A percentile compares a stretch with the other conserved stretches of the same genome.
Conservation (phyloP, 441 rosid species). For the Lepidium campestre region DNA sequence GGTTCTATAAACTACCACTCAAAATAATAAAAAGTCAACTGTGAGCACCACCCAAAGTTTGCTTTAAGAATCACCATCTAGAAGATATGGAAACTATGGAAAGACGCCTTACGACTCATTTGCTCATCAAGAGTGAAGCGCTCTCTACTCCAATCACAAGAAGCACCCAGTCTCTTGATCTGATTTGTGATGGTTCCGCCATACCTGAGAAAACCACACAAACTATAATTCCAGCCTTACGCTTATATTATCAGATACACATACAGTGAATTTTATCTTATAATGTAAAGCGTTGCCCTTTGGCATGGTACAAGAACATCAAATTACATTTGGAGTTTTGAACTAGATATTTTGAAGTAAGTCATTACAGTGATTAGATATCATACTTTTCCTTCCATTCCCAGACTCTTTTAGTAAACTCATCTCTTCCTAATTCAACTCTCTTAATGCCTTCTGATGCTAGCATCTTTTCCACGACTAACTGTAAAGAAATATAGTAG, state of each 20-base stretch:
- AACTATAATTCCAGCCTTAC: slow-evolving; percentile 15
- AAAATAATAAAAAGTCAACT: background rate
- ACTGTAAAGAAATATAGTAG: slow-evolving; percentile 39
- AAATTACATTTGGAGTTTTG: background rate
- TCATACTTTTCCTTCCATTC: slow-evolving; percentile 96
- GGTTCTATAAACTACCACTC: slow-evolving; percentile 1
- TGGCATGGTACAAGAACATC: background rate
- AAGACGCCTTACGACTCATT: slow-evolving; percentile 93
- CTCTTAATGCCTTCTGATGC: slow-evolving; percentile 90
- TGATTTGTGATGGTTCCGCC: slow-evolving; percentile 95
- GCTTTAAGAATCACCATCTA: slow-evolving; percentile 8
- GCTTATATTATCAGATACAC: background rate
- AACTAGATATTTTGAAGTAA: background rate
- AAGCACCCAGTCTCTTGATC: slow-evolving; percentile 96
- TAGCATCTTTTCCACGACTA: slow-evolving; percentile 97
- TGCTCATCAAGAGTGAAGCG: slow-evolving; percentile 94
- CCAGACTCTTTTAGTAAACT: slow-evolving; percentile 91
- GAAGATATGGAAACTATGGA: slow-evolving; percentile 28
- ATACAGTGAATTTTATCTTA: background rate
- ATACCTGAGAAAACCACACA: slow-evolving; percentile 47
- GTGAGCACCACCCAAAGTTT: background rate
- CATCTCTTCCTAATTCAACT: slow-evolving; percentile 76
- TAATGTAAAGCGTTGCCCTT: background rate
- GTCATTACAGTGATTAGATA: slow-evolving; percentile 9
- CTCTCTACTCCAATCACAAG: slow-evolving; percentile 97